These are phyloP conservation scores for Pseudopithomyces chartarum DNA, from an alignment of 2,329 filamentous ascomycete species.

Conservation along the genomic window DNA sequence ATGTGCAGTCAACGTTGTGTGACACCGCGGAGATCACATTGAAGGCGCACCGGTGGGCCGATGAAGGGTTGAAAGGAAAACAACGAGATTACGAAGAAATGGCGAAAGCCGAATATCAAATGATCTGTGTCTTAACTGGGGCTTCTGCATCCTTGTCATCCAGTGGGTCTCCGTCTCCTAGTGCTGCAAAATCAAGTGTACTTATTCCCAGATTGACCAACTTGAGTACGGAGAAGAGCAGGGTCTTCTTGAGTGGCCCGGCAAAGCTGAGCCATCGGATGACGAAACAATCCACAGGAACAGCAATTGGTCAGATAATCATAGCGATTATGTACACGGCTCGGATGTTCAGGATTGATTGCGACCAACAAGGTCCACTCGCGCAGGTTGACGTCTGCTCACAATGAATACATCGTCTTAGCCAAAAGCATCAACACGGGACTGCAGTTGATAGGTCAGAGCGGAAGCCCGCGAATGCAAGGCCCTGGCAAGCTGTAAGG, in stretches of 20 bases:
- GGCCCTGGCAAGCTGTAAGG: background rate
- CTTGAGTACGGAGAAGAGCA: slow-evolving; percentile 8
- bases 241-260: background rate
- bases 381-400: slow-evolving; percentile 7
- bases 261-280: background rate
- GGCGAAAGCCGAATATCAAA: slow-evolving; percentile 1
- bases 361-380: slow-evolving; percentile 7
- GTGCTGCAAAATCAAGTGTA: slow-evolving; percentile 2
- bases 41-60: slow-evolving; percentile 11
- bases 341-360: slow-evolving; percentile 18
- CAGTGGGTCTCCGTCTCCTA: no score
- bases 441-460: background rate
- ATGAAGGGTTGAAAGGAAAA: slow-evolving; percentile 1
- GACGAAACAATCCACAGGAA: background rate
- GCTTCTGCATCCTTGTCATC: slow-evolving; percentile 8
- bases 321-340: background rate
- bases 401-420: background rate
- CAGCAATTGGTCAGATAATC: slow-evolving; percentile 3
- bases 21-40: slow-evolving; percentile 12
- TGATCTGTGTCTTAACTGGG: background rate
- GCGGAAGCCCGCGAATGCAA: background rate
- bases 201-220: slow-evolving; percentile 18
- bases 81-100: background rate
- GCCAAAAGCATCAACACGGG: background rate
- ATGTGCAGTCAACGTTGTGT: slow-evolving; percentile 8